phyloP scores from a whole-genome alignment of 129 eudicot genomes.

The Kitagawia praeruptora region DNA sequence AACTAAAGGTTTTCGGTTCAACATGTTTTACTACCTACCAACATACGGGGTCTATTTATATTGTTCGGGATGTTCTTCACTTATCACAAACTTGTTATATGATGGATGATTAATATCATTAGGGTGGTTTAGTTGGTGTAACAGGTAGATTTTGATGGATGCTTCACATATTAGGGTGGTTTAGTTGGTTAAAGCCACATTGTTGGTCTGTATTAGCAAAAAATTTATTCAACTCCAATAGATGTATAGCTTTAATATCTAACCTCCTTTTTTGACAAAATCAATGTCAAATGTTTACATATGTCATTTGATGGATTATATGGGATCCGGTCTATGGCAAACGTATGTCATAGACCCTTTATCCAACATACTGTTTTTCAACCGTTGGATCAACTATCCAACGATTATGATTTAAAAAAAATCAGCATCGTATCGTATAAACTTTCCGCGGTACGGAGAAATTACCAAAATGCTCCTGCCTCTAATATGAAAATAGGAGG shows the following conservation, averaged over 20 bases:
- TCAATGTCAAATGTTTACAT: neutral
- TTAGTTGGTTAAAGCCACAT: neutral
- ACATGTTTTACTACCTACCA: neutral
- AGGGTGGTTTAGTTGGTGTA: neutral
- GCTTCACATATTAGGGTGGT: neutral
- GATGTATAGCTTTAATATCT: neutral
- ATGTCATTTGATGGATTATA: neutral
- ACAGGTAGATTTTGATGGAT: neutral
- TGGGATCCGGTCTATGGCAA: no score
- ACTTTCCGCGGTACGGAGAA: no score
- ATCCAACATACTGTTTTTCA: no score
- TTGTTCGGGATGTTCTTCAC: neutral
- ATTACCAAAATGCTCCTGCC: no score
- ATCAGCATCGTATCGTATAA: no score
- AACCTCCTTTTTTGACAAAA: neutral
- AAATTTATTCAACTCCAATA: neutral
- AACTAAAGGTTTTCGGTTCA: neutral
- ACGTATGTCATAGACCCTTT: no score
- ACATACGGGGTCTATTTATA: slow-evolving; percentile 1
- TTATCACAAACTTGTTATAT: neutral
- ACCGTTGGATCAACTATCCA: no score
- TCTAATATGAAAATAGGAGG: no score
- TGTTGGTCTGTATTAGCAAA: neutral
- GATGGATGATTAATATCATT: neutral
- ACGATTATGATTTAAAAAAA: no score